Base-by-base conservation (phyloP, 2,329 filamentous ascomycete species). In the Phaeosphaeria sp. region DNA sequence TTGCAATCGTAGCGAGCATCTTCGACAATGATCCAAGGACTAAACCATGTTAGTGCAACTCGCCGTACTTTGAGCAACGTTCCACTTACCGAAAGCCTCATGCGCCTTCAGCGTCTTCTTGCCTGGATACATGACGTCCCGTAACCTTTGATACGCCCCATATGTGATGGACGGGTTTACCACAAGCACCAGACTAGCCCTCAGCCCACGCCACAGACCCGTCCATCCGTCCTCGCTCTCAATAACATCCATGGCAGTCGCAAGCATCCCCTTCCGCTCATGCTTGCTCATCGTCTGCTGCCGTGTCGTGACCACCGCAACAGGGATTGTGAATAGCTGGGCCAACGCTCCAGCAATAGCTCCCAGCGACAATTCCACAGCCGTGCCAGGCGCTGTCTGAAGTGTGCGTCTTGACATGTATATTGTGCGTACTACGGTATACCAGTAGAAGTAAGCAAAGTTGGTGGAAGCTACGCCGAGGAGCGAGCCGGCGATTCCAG, bases 381-480 rank as follows among this genome's bases (percentile, higher is more conserved):
- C 86, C 0, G 93, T 98, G 20, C 91, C 89, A 2, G 93, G 92
- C 24, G 89, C 75, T 65, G 85, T 86, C 60, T 84, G 77, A 42
- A 86, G 81, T 65, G 85, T 86, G 66, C 80, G 80, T 22, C 83
- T 84, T 18, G 81, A 79, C 65, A 91, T 79, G 77, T 98, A 98
- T 20, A 97, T 78, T 17, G 87, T 87, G 62, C 95, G 88, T 30
- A 97, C 92, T 25, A 95, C 81, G 5, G 92, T 94, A 77, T 98
- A 98, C 93, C 94, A 98, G 82, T 99, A 99, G 77, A 99, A 99
- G 81, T 99, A 99, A 71, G 95, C 95, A 76, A 99, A 99, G 79
- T 99, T 99, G 51, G 94, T 98, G 24, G 93, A 97, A 1, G 93
- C 94, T 36, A 99, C 95, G 53, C 95, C 95, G 51, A 98, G 81